These are phyloP conservation scores for Casuarina glauca DNA, from an alignment of 306 rosid species.

Conservation along the genomic window DNA sequence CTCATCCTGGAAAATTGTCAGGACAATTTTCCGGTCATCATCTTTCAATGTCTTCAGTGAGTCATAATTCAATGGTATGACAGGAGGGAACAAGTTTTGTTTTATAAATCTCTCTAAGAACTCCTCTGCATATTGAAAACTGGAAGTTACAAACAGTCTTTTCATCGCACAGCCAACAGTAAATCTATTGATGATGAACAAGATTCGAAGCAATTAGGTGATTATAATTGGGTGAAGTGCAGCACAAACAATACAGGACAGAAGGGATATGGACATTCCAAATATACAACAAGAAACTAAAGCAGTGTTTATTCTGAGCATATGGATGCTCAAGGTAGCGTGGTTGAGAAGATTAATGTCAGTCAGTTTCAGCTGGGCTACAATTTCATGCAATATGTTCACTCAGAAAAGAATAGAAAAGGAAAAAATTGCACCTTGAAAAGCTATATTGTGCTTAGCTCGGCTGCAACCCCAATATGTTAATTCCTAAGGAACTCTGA, in stretches of 20 bases:
- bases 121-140: conserved; percentile 54
- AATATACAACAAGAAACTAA: not conserved
- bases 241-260: not conserved
- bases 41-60: conserved; percentile 64
- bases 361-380: not conserved
- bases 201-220: not conserved
- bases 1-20: conserved; percentile 86
- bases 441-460: not conserved
- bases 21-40: conserved; percentile 76
- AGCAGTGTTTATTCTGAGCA: not conserved
- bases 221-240: not conserved
- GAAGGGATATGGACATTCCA: conserved; percentile 1
- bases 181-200: not conserved
- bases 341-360: not conserved
- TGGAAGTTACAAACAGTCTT: conserved; percentile 4
- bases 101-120: conserved; percentile 79
- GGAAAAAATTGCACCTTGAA: not conserved
- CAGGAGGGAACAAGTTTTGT: conserved; percentile 77
- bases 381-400: not conserved
- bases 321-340: not conserved
- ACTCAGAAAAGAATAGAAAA: not conserved
- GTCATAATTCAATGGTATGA: conserved; percentile 66
- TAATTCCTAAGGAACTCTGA: not conserved
- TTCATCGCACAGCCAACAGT: not conserved
- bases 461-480: not conserved